These are phyloP conservation scores for Aureobasidium pullulans DNA, from an alignment of 2,329 filamentous ascomycete species.

Conservation along the genomic window DNA sequence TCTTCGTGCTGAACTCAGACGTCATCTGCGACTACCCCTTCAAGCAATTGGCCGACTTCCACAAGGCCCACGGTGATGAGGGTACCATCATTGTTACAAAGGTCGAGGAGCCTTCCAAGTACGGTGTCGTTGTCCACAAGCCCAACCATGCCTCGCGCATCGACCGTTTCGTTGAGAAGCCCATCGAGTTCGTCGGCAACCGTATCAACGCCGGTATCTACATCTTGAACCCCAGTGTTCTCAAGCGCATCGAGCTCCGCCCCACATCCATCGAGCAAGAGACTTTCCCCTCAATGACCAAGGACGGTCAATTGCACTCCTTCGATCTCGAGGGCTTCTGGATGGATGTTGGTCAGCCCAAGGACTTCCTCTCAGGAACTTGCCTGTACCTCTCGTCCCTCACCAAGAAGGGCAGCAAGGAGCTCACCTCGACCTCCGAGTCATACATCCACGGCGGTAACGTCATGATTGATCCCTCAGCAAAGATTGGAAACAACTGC, in stretches of 20 bases:
- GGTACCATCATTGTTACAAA: constrained; percentile 98
- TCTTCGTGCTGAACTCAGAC: constrained; percentile 98
- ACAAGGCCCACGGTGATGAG: constrained; percentile 87
- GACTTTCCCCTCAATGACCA: constrained; percentile 91
- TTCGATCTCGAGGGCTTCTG: constrained; percentile 97
- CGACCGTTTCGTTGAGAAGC: constrained; percentile 99
- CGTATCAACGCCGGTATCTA: constrained; percentile 98
- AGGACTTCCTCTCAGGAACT: constrained; percentile 94
- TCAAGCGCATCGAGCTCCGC: constrained; percentile 87
- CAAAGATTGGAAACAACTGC: constrained; percentile 97
- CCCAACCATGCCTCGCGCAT: constrained; percentile 84
- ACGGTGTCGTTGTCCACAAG: constrained; percentile 97
- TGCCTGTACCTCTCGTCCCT: constrained; percentile 93
- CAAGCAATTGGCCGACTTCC: constrained; percentile 80
- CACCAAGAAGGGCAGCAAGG: constrained; percentile 80
- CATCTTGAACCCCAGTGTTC: constrained; percentile 87
- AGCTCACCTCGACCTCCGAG: constrained; percentile 65
- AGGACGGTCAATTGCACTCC: constrained; percentile 84
- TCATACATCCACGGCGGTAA: constrained; percentile 88
- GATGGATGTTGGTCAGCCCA: constrained; percentile 99
- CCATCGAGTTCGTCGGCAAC: constrained; percentile 96
- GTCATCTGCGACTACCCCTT: constrained; percentile 98
- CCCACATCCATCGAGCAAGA: constrained; percentile 98
- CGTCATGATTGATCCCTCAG: constrained; percentile 86
- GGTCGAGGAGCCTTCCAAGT: constrained; percentile 98